phyloP scores from a whole-genome alignment of 1,284 basidiomycete species.

The Rhodotorula sp. region DNA sequence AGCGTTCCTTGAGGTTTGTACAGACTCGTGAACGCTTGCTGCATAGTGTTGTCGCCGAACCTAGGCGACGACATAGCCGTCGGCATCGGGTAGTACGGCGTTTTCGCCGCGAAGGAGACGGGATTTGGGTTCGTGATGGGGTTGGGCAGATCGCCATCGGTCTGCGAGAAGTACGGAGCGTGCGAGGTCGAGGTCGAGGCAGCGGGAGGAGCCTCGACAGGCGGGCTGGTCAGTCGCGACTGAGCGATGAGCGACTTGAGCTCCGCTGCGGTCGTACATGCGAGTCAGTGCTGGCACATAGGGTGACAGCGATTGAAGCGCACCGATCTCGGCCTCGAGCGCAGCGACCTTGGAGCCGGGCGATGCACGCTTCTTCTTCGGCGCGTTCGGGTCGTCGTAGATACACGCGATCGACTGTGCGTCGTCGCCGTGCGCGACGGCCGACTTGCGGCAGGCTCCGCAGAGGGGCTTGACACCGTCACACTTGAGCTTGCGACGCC shows the following conservation, averaged over 20 bases:
- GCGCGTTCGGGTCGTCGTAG: constrained; percentile 20
- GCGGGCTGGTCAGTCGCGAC: not conserved
- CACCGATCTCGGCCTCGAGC: constrained; percentile 34
- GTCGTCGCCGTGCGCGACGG: constrained; percentile 25
- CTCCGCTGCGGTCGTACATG: not conserved
- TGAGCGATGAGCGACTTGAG: constrained; percentile 6
- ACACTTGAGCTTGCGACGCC: constrained; percentile 33
- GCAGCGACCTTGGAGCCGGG: constrained; percentile 19
- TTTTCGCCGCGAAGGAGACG: too few species aligned
- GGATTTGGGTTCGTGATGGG: too few species aligned
- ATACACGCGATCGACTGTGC: constrained; percentile 12
- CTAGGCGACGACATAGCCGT: too few species aligned
- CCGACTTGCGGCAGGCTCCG: constrained; percentile 16
- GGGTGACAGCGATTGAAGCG: not conserved
- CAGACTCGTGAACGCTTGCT: too few species aligned
- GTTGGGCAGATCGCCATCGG: too few species aligned
- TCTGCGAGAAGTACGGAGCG: too few species aligned
- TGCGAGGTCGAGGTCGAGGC: too few species aligned
- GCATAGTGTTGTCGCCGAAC: too few species aligned
- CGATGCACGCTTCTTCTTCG: constrained; percentile 23
- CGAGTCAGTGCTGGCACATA: too few species aligned
- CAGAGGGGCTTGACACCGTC: constrained; percentile 28
- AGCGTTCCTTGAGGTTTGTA: too few species aligned
- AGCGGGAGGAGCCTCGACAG: too few species aligned
- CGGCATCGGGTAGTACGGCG: too few species aligned